Base-by-base conservation (phyloP, 495 filamentous ascomycete species). In the Lepidopterella palustris region DNA sequence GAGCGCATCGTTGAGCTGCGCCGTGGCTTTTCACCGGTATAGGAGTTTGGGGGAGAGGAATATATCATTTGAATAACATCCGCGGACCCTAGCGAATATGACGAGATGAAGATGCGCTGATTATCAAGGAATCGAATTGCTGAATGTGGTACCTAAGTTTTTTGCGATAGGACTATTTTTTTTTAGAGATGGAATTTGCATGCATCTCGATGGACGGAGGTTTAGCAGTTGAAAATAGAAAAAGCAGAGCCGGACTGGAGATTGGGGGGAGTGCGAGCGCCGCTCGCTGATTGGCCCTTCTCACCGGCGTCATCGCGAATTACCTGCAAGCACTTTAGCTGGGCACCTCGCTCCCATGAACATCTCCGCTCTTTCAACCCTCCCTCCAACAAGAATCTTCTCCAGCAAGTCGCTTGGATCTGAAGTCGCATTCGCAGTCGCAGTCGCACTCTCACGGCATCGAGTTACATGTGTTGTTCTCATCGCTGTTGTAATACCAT, bases 391-490 rank as follows among this genome's bases (percentile, higher is more conserved):
- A 9, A 5, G 21, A 24, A 25, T 25, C 47, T 26, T 4, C 45
- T 23, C 24, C 18, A 50, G 21, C 4, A 24, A 18, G 26, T 25
- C 18, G 21, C 20, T 24, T 25, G 47, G 15, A 15, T 11, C 47
- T 27, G 20, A 27, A 50, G 47, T 50, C 47, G 47, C 47, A 25
- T 18, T 50, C 24, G 47, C 47, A 50, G 47, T 50, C 47, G 47
- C 47, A 25, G 47, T 50, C 24, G 47, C 47, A 50, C 47, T 21
- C 45, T 10, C 25, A 27, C 47, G 1, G 20, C 47, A 13, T 50
- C 47, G 20, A 24, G 13, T 50, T 50, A 18, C 45, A 21, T 18
- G 5, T 13, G 15, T 24, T 50, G 47, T 27, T 3, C 15, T 24
- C 9, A 25, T 27, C 20, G 23, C 21, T 24, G 21, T 24, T 50